Evolutionary conservation across 441 rosid species (phyloP), one percentile per base, ranked within the genome.

Genomic region (Adansonia gregorii): DNA sequence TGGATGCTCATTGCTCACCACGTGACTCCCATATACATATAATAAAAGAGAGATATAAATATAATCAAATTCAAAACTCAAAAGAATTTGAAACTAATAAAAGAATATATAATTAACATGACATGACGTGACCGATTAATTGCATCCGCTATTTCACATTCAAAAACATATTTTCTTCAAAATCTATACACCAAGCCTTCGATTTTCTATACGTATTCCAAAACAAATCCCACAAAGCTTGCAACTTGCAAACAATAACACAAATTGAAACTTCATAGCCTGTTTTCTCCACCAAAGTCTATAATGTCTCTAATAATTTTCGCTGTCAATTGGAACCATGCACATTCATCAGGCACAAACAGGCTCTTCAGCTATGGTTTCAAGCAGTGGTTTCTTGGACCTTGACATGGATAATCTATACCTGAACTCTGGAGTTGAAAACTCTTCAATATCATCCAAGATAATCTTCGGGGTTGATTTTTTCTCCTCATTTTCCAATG

Each of bases 381-480:
- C 73, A 10, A 68, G 39, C 56, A 68, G 48, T 48, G 73, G 73
- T 22, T 68, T 68, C 58, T 48, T 68, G 22, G 73, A 69, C 80
- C 90, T 91, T 1, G 95, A 86, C 76, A 90, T 76, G 0, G 97
- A 92, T 82, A 90, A 73, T 6, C 95, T 81, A 61, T 87, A 87
- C 84, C 74, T 83, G 72, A 87, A 87, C 84, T 89, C 93, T 39
- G 84, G 85, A 52, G 84, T 81, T 6, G 95, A 91, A 71, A 83
- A 81, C 84, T 88, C 97, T 80, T 92, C 92, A 1, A 90, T 81
- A 0, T 91, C 93, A 61, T 90, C 96, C 69, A 92, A 81, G 22
- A 85, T 85, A 83, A 89, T 75, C 86, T 84, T 86, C 31, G 87
- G 86, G 76, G 43, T 74, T 22, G 39, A 54, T 41, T n/a, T 31